A percentile compares a stretch with the other conserved stretches of the same genome.
Evolutionary conservation across 2,329 filamentous ascomycete genomes (phyloP).

Genomic region (Penicillium freii): DNA sequence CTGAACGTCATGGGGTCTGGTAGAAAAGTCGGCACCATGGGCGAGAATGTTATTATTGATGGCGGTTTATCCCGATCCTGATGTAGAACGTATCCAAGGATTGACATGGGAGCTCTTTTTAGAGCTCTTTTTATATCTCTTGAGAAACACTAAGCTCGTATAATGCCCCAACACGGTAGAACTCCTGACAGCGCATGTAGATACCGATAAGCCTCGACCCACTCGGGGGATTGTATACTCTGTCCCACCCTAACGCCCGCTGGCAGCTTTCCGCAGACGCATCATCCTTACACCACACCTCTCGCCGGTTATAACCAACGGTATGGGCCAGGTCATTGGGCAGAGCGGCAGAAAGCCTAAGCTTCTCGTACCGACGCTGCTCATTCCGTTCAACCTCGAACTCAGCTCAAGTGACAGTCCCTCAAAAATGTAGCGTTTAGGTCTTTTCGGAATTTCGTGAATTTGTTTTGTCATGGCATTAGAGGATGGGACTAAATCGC

Average conservation of each 20-base stretch:
- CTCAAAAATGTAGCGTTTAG: neutral
- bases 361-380: neutral
- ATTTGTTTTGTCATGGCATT: neutral
- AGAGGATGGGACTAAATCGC: too few species aligned
- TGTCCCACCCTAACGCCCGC: accelerated
- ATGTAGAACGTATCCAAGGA: neutral
- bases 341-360: neutral
- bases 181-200: neutral
- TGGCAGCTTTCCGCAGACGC: neutral
- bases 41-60: neutral
- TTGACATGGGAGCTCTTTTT: neutral
- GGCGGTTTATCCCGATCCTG: neutral
- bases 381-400: neutral
- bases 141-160: neutral
- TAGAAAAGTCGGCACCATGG: neutral
- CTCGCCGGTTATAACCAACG: neutral
- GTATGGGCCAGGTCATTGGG: neutral
- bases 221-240: neutral
- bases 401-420: neutral
- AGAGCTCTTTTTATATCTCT: neutral
- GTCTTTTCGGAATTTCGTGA: too few species aligned
- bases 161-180: neutral
- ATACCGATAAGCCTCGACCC: neutral
- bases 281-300: neutral
- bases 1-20: neutral